Evolutionary conservation across 139 green algal genomes (phyloP), one percentile per base, ranked within the genome.

Genomic region (Ettlia oleoabundans): DNA sequence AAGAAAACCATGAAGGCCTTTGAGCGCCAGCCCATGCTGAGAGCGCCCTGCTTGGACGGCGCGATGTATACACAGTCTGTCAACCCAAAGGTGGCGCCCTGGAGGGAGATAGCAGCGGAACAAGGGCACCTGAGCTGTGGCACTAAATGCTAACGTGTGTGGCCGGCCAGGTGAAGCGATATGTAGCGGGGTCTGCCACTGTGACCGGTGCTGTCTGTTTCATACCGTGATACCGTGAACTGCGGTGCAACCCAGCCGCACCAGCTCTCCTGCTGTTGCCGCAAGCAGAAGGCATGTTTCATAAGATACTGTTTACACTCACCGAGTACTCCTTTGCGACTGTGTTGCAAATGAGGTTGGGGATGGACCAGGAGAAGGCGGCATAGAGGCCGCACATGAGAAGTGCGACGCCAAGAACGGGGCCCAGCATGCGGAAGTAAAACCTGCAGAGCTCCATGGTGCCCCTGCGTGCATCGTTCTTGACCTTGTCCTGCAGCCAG

Each of bases 1-100:
- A 67, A 87, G 35, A 80, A 13, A 1, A 87, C 67, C 35, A 52
- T 85, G 58, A 84, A 87, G 76, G 84, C 10, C 52, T 69, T 80
- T 22, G 73, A 51, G 53, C 52, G 42, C 30, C 7, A 35, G 64
- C 55, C 7, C 35, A n/a, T 52, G 52, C 24, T 28, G 35, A 38
- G 47, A 8, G 24, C 22, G 15, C 53, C 73, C 52, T 53, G 35
- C 24, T 21, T 42, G 65, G 64, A n/a, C n/a, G n/a, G n/a, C n/a
- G n/a, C 47, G 33, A 64, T 47, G 35, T 69, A 37, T 18, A 80
- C n/a, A 53, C 73, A 80, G 1, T 80, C 53, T 2, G 22, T 26
- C 4, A 80, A 37, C 24, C 35, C 73, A 15, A 65, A 22, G 55
- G 18, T n/a, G n/a, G n/a, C 9, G 55, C 55, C 55, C 55, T 65